Conservation (phyloP, 2,329 filamentous ascomycete genomes). For the Ophiostoma ulmi region DNA sequence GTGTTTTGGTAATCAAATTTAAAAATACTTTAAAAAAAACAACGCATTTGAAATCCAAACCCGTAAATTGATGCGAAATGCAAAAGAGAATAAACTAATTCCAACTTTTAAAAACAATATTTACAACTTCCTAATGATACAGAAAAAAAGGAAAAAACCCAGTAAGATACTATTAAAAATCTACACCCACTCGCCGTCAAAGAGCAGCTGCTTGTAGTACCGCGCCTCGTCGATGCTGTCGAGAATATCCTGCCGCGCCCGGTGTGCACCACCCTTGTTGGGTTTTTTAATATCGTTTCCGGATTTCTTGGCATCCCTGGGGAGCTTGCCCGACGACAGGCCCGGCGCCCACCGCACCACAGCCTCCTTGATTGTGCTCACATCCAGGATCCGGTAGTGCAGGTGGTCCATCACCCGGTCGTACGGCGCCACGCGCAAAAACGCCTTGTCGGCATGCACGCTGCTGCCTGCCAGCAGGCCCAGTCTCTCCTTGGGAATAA, state of each 20-base stretch:
- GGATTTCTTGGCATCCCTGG: background rate
- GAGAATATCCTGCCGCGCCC: slow-evolving; percentile 82
- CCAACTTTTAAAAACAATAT: background rate
- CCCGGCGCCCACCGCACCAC: slow-evolving; percentile 69
- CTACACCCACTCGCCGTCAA: slow-evolving; percentile 24
- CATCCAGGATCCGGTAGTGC: slow-evolving; percentile 86
- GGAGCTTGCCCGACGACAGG: background rate
- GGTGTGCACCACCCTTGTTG: slow-evolving; percentile 68
- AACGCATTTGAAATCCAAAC: too few species aligned
- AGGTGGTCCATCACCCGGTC: slow-evolving; percentile 67
- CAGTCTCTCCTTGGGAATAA: slow-evolving; percentile 60
- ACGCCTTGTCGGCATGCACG: slow-evolving; percentile 82
- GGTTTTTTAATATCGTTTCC: background rate
- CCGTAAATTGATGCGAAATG: too few species aligned
- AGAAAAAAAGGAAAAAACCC: background rate
- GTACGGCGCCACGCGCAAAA: slow-evolving; percentile 72
- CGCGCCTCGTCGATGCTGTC: slow-evolving; percentile 91
- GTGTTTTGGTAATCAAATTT: too few species aligned
- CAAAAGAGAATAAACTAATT: too few species aligned
- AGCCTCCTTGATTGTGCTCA: slow-evolving; percentile 89
- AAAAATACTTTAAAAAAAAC: too few species aligned
- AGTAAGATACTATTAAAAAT: background rate
- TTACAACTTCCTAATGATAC: background rate
- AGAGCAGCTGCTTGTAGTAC: slow-evolving; percentile 62
- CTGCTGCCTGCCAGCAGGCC: slow-evolving; percentile 86